A percentile compares a stretch with the other conserved stretches of the same genome.
Conservation (phyloP, 768 basidiomycete species). For the Lactifluus piperatus region DNA sequence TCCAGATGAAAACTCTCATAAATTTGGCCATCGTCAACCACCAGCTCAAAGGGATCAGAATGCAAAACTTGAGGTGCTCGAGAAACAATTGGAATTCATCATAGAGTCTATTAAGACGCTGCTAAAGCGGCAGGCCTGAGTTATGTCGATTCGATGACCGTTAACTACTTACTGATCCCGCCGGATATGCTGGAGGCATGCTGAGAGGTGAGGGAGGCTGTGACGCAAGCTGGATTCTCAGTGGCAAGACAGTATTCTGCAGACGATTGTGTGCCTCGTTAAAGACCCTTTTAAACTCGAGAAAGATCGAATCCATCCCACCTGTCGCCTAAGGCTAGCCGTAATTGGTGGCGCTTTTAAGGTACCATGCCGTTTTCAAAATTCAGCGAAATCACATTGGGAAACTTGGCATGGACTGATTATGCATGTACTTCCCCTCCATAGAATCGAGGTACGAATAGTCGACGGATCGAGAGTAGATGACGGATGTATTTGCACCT, state of each 20-base stretch:
- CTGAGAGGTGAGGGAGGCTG: not conserved
- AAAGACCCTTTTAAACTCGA: slow-evolving; percentile 9
- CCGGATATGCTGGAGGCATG: not conserved
- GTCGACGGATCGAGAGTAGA: not conserved
- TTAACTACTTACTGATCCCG: not conserved
- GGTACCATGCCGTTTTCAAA: not conserved
- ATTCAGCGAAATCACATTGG: slow-evolving; percentile 8
- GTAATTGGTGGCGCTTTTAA: not conserved
- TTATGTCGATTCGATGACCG: not conserved
- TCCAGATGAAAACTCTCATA: not conserved
- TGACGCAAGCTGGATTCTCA: not conserved
- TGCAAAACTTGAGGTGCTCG: slow-evolving; percentile 3
- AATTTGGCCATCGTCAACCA: slow-evolving; percentile 4
- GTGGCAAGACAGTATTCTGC: slow-evolving; percentile 7
- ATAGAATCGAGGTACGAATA: not conserved
- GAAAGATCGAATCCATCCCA: not conserved
- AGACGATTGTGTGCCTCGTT: slow-evolving; percentile 10
- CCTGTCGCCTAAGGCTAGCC: not conserved
- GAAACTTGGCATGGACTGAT: not conserved
- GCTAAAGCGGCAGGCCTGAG: not conserved
- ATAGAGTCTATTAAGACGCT: not conserved
- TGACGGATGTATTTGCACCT: not conserved
- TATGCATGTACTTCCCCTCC: not conserved
- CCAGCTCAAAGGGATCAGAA: slow-evolving; percentile 18
- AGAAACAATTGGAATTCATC: not conserved